Evolutionary conservation across 148 eudicot genomes (phyloP).

Genomic region (Gaultheria prostrata): DNA sequence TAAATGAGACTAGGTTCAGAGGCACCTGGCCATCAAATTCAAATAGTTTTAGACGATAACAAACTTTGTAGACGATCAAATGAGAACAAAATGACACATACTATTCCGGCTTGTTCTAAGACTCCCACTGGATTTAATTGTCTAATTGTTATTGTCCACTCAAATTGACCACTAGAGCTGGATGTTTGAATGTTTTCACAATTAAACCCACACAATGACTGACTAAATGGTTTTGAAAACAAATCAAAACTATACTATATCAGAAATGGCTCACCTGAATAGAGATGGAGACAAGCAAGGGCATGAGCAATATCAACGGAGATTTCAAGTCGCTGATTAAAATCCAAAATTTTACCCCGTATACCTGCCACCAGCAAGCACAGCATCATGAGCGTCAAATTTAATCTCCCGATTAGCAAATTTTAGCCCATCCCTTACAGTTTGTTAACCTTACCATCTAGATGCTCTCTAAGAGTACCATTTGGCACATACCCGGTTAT

Average conservation of each 20-base stretch:
- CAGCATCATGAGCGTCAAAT: no score
- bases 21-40: neutral
- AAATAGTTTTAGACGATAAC: neutral
- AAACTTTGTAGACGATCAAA: neutral
- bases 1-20: neutral
- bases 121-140: neutral
- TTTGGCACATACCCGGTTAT: slow-evolving; percentile 86
- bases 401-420: neutral
- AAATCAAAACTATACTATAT: neutral
- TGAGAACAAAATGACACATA: neutral
- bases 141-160: neutral
- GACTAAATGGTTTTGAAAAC: neutral
- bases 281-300: slow-evolving; percentile 84
- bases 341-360: slow-evolving; percentile 68
- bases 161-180: slow-evolving; percentile 3
- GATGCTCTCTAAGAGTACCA: slow-evolving; percentile 94
- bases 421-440: neutral
- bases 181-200: neutral
- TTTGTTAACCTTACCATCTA: slow-evolving; percentile 70
- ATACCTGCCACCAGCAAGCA: slow-evolving; percentile 50
- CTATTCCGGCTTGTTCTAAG: neutral
- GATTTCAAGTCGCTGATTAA: slow-evolving; percentile 87
- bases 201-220: slow-evolving; percentile 5
- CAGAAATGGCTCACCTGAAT: slow-evolving; percentile 57
- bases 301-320: slow-evolving; percentile 92